phyloP scores from a whole-genome alignment of 2,329 filamentous ascomycete genomes.

The Fusarium nematophilum region DNA sequence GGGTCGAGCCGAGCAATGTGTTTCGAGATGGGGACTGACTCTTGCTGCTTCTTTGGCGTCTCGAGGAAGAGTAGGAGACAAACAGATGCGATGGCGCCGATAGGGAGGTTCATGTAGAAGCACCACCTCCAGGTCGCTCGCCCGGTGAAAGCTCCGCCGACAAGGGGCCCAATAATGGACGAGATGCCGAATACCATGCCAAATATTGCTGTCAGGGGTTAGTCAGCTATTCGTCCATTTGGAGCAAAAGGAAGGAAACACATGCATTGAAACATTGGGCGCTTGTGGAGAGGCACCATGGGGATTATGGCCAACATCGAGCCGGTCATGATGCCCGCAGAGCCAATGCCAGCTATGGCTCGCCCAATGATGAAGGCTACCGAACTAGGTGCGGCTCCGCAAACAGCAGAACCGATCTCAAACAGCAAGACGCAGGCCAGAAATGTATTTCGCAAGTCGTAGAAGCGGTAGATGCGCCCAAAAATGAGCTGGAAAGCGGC shows the following conservation, averaged over 20 bases:
- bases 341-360: conserved; percentile 66
- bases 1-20: conserved; percentile 67
- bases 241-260: conserved; percentile 1
- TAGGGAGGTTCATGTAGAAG: conserved; percentile 69
- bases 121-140: conserved; percentile 65
- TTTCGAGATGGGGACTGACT: conserved; percentile 48
- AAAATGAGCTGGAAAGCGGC: conserved; percentile 65
- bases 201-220: conserved; percentile 56
- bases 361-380: conserved; percentile 66
- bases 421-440: conserved; percentile 62
- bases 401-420: conserved; percentile 65
- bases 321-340: conserved; percentile 68
- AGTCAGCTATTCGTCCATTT: conserved; percentile 4
- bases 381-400: conserved; percentile 65
- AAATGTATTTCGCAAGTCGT: conserved; percentile 61
- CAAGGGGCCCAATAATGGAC: conserved; percentile 63
- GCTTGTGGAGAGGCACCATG: conserved; percentile 69
- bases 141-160: conserved; percentile 65
- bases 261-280: conserved; percentile 66
- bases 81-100: conserved; percentile 62
- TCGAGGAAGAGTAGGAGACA: conserved; percentile 63
- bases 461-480: conserved; percentile 66
- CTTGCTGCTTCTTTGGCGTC: conserved; percentile 49
- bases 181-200: conserved; percentile 66
- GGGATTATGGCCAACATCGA: conserved; percentile 67